Conservation (phyloP, 2,329 filamentous ascomycete species). For the Pseudogymnoascus sp. region DNA sequence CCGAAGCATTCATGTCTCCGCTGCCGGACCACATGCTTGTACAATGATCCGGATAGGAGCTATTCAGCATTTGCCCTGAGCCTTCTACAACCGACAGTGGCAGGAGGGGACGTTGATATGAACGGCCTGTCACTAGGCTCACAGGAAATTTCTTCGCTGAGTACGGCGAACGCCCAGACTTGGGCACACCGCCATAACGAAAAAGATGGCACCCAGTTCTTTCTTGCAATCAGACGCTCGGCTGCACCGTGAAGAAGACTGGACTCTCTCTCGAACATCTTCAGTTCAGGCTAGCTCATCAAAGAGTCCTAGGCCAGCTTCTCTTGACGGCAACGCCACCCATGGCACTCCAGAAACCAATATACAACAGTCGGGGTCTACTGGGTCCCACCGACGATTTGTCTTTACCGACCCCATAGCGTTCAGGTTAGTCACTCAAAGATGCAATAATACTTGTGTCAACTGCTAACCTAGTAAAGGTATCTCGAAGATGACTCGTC, state of each 20-base stretch:
- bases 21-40: not conserved
- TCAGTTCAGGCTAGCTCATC: not conserved
- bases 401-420: constrained; percentile 62
- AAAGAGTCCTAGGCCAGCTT: not conserved
- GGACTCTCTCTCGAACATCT: constrained; percentile 4
- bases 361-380: not conserved
- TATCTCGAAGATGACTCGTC: constrained; percentile 82
- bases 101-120: not conserved
- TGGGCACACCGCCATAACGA: not conserved
- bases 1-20: not conserved
- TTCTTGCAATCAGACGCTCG: constrained; percentile 1
- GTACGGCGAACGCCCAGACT: not conserved
- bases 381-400: constrained; percentile 40
- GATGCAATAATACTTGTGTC: not conserved
- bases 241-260: constrained; percentile 10
- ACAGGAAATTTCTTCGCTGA: not conserved
- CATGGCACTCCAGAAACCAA: constrained; percentile 5
- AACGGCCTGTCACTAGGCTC: not conserved
- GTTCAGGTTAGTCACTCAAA: constrained; percentile 37
- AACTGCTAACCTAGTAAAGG: constrained; percentile 30
- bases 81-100: not conserved
- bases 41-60: constrained; percentile 7
- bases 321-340: constrained; percentile 11
- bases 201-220: not conserved
- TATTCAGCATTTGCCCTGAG: not conserved